Base-by-base conservation (phyloP, 2,329 filamentous ascomycete species). In the Apiospora koreana region DNA sequence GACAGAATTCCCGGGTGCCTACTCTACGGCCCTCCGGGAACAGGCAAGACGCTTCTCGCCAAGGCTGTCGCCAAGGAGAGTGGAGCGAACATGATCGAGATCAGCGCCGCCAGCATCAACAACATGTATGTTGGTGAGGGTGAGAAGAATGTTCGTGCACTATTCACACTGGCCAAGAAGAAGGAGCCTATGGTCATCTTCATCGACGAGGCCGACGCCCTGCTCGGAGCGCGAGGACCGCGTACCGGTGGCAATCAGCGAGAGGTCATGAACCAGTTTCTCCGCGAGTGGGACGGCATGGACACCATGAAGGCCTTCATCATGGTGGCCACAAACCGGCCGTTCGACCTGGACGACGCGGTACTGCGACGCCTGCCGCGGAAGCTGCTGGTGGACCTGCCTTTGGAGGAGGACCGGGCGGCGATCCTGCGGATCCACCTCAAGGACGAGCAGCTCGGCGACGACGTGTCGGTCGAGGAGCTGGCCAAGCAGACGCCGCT, bases 201-300 rank as follows among this genome's bases (percentile, higher is more conserved):
- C 83, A 94, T 99, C 72, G 96, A 99, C 77, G 96, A 99, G 82
- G 96, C 95, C 28, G 96, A 99, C 79, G 93, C 95, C 9, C 91
- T 99, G 65, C 92, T 99, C 69, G 93, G 93, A 35, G 91, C 93
- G 21, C 90, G 96, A 69, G 87, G 90, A 73, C 88, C 88, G 48
- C 86, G 87, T 31, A 87, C 87, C 71, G 91, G 89, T 75, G 87
- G 93, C 41, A 89, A 89, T 1, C 93, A 97, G 75, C 90, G 95
- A 67, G 95, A 98, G 79, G 92, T 96, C 69, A 95, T 98, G 80
- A 99, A 98, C 78, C 95, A 99, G 81, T 98, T 98, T 80, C 84
- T 99, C 67, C 92, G 94, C 69, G 95, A 98, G 80, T 98, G 95
- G 96, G 96, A 98, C 76, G 96, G 96, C 14, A 92, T 98, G 85